These are phyloP conservation scores for Amaranthus hypochondriacus DNA, from an alignment of 148 eudicot genomes.

Conservation along the genomic window DNA sequence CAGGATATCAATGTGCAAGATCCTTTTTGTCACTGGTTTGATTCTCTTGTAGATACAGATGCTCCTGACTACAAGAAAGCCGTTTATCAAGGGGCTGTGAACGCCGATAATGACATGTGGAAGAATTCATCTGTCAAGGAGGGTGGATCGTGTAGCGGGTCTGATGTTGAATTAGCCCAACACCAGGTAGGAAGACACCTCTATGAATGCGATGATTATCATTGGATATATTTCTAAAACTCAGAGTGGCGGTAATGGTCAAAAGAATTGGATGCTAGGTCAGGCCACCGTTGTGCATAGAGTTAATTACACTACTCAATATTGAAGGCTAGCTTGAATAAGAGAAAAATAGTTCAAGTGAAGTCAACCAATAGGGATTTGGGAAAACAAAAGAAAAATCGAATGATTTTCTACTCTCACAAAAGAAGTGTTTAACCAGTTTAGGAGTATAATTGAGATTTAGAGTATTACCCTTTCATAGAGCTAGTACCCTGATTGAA, in stretches of 20 bases:
- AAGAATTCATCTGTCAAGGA: conserved; percentile 29
- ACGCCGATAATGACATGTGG: conserved; percentile 19
- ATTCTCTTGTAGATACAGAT: conserved; percentile 32
- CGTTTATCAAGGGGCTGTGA: conserved; percentile 14
- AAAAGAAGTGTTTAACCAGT: background rate
- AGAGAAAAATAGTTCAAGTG: background rate
- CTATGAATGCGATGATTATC: background rate
- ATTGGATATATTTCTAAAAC: background rate
- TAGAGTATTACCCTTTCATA: background rate
- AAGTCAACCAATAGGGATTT: background rate
- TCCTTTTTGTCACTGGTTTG: conserved; percentile 42
- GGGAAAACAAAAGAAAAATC: background rate
- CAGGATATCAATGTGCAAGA: conserved; percentile 34
- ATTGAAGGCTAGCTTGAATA: background rate
- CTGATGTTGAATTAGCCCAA: conserved; percentile 44
- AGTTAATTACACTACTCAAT: background rate
- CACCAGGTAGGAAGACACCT: conserved; percentile 30
- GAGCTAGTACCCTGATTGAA: background rate
- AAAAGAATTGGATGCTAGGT: background rate
- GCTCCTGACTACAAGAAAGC: conserved; percentile 26
- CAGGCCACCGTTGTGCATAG: background rate
- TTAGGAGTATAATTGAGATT: background rate
- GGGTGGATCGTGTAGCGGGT: conserved; percentile 49
- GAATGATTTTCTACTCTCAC: background rate
- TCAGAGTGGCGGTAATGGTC: background rate